These are phyloP conservation scores for Cercophora newfieldiana DNA, from an alignment of 495 filamentous ascomycete species.

Conservation along the genomic window DNA sequence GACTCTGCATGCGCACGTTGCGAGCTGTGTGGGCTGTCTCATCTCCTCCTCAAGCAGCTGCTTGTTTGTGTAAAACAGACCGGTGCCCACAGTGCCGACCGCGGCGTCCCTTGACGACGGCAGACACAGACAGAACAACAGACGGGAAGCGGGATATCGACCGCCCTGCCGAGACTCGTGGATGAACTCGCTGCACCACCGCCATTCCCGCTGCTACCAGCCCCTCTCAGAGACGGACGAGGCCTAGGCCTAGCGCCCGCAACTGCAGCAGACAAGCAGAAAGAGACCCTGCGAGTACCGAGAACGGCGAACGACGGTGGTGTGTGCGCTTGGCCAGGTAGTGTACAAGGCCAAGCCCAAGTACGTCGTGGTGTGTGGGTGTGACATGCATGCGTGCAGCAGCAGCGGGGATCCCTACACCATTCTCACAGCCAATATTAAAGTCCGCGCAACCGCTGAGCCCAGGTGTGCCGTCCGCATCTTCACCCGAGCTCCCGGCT, in stretches of 20 bases:
- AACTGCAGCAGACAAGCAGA: slow-evolving; percentile 8
- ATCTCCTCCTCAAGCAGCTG: too few species aligned
- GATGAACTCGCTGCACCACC: too few species aligned
- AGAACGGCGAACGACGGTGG: slow-evolving; percentile 8
- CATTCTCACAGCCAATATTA: slow-evolving; percentile 47
- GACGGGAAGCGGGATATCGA: not conserved
- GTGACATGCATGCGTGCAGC: slow-evolving; percentile 32
- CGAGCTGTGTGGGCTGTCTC: slow-evolving; percentile 16
- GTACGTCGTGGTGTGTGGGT: slow-evolving; percentile 15
- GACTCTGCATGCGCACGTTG: slow-evolving; percentile 29
- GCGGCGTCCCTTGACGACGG: not conserved
- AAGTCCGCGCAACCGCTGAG: slow-evolving; percentile 48
- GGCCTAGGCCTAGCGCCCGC: slow-evolving; percentile 28
- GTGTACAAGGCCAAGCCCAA: too few species aligned
- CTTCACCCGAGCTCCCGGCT: slow-evolving; percentile 16
- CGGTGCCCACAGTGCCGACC: slow-evolving; percentile 10
- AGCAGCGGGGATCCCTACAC: slow-evolving; percentile 28
- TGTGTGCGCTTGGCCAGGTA: not conserved
- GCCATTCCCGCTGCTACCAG: not conserved
- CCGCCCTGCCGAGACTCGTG: not conserved
- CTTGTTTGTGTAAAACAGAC: slow-evolving; percentile 13
- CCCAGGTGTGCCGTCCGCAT: slow-evolving; percentile 29
- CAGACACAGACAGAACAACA: not conserved
- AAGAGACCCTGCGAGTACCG: slow-evolving; percentile 14
- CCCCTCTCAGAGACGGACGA: not conserved